Evolutionary conservation across 2,329 filamentous ascomycete species (phyloP), one percentile per base, ranked within the genome.

Genomic region (Neospermospora avenae): DNA sequence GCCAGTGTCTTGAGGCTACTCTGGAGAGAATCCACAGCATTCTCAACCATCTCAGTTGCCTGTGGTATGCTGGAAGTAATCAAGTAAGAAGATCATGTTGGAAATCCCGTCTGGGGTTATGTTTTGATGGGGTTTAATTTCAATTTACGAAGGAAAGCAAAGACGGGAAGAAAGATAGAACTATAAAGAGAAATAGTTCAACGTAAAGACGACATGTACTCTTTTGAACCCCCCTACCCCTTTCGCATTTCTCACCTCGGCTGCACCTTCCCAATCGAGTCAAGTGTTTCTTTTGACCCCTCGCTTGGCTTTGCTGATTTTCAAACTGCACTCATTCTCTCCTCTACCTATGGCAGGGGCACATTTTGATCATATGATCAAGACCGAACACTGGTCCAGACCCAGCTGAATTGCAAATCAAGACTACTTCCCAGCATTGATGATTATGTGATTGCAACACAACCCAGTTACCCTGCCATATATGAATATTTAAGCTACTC

Each of bases 21-120:
- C n/a, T n/a, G n/a, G n/a, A n/a, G n/a, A n/a, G n/a, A n/a, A n/a
- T n/a, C n/a, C n/a, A n/a, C n/a, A n/a, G n/a, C n/a, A n/a, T n/a
- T n/a, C n/a, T n/a, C n/a, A n/a, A n/a, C n/a, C n/a, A n/a, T n/a
- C n/a, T n/a, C n/a, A n/a, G n/a, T n/a, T n/a, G n/a, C n/a, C n/a
- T n/a, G n/a, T n/a, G n/a, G 64, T 62, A 61, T 73, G 71, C 56
- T 72, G 70, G 58, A 73, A 70, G 60, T 72, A 72, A 61, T 72
- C 71, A 5, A 71, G 58, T 55, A 69, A 35, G 57, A 66, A 73
- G 3, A 72, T 69, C 71, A 73, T 73, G 18, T 63, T 68, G 65
- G 61, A 39, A 4, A 22, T 53, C 41, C 20, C 25, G 4, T n/a
- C n/a, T 39, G 14, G 34, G 39, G 11, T 24, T 52, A 34, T 37